phyloP scores from a whole-genome alignment of 176 grass and related monocot genomes.

The Bonia amplexicaulis region DNA sequence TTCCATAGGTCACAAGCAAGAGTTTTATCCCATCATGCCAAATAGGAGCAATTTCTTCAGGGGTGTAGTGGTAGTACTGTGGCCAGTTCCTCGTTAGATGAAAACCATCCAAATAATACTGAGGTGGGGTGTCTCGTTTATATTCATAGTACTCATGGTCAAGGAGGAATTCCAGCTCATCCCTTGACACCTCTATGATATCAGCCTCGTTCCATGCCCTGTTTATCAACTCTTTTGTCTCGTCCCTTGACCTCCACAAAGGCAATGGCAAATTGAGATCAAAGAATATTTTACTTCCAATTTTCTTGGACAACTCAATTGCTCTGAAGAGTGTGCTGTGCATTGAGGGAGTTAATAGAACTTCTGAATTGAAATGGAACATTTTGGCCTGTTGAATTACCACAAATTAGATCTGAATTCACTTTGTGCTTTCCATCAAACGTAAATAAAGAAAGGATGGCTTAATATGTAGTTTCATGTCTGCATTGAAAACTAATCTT shows the following conservation, averaged over 20 bases:
- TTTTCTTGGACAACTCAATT: conserved; percentile 73
- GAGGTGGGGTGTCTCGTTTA: conserved; percentile 69
- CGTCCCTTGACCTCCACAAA: conserved; percentile 70
- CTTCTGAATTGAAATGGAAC: conserved; percentile 91
- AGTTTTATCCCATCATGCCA: conserved; percentile 82
- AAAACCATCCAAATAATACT: conserved; percentile 71
- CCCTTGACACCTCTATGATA: conserved; percentile 78
- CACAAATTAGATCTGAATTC: conserved; percentile 23
- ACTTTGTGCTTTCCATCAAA: background rate
- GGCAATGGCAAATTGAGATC: conserved; percentile 86
- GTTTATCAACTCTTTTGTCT: conserved; percentile 63
- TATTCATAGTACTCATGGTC: conserved; percentile 71
- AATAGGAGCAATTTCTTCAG: conserved; percentile 70
- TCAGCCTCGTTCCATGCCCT: conserved; percentile 70
- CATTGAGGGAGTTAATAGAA: conserved; percentile 52
- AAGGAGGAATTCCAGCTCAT: conserved; percentile 90
- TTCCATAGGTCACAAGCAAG: conserved; percentile 68
- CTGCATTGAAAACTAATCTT: background rate
- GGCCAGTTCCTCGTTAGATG: conserved; percentile 57
- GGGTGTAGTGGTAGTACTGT: conserved; percentile 59
- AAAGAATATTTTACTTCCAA: conserved; percentile 65
- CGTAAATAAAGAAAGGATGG: background rate
- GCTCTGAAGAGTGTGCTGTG: conserved; percentile 68
- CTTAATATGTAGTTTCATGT: background rate
- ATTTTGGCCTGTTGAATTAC: conserved; percentile 63